A percentile compares a stretch with the other conserved stretches of the same genome.
Evolutionary conservation across 1,139 yeast species (phyloP).

Genomic region (Kurtzmaniella quercitrusa): DNA sequence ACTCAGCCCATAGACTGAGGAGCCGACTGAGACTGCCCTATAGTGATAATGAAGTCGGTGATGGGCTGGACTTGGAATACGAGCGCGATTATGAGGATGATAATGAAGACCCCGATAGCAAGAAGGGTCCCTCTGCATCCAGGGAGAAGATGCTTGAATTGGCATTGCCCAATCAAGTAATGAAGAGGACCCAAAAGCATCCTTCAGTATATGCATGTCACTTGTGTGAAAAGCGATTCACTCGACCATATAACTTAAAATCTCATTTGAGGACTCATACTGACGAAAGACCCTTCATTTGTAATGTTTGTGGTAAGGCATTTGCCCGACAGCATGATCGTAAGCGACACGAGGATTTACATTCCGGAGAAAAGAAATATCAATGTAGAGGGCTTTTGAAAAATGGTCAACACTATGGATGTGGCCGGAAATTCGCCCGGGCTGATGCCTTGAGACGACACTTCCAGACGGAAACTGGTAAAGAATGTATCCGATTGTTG

Average conservation of each 20-base stretch:
- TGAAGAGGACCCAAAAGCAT: constrained; percentile 64
- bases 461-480: constrained; percentile 91
- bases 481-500: constrained; percentile 71
- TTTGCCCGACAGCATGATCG: constrained; percentile 96
- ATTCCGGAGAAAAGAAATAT: constrained; percentile 84
- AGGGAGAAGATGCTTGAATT: constrained; percentile 62
- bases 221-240: constrained; percentile 79
- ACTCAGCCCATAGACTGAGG: constrained; percentile 15
- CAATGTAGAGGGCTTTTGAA: constrained; percentile 74
- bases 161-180: constrained; percentile 48
- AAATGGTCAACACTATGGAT: constrained; percentile 76
- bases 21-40: neutral
- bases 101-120: neutral
- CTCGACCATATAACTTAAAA: constrained; percentile 87
- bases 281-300: constrained; percentile 85
- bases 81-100: neutral
- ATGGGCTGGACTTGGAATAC: constrained; percentile 13
- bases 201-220: constrained; percentile 82
- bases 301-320: constrained; percentile 86
- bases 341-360: constrained; percentile 89
- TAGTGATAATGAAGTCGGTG: constrained; percentile 11
- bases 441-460: constrained; percentile 95
- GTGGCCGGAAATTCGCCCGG: constrained; percentile 89
- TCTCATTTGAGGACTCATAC: constrained; percentile 93
- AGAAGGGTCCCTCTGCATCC: constrained; percentile 18